Base-by-base conservation (phyloP, 192 early-diverging fungal genomes). In the Coemansia sp. region DNA sequence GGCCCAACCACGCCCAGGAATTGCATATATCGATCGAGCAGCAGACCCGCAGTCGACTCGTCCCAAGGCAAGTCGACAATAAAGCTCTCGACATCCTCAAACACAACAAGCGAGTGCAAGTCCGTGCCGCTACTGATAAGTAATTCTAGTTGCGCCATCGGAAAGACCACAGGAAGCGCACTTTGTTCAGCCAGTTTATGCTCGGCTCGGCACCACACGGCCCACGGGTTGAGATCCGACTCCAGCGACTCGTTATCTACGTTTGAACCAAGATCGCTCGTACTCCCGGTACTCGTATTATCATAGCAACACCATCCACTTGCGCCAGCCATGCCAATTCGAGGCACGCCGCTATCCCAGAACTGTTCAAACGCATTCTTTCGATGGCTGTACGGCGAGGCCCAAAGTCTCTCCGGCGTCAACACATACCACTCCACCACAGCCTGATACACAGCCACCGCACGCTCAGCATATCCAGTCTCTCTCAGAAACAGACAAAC, bases 1-100 rank as follows among this genome's bases (percentile, higher is more conserved):
- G 76, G 76, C 4, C 76, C 68, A 34, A 79, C 68, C 1, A 74
- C 39, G 8, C 76, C 76, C 16, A 70, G 41, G 41, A 79, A 79
- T 50, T 73, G 76, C 41, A 74, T 20, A 47, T 61, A 38, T 0
- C 60, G 32, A 29, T 74, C 71, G 29, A 79, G 3, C 24, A 79
- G 27, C n/a, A 55, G 40, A 3, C 44, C 53, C 2, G 68, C 71
- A 12, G 53, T 39, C 0, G 18, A 24, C 13, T 49, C 24, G 12
- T 32, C 20, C 68, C 64, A 73, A 24, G 47, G 39, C 37, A 74
- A 37, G 34, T 79, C 76, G 8, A 58, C 58, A n/a, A 79, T 65
- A 61, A 70, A 70, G 8, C 64, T 64, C 68, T 67, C 66, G 2
- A 79, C 61, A 18, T 79, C 76, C 43, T 79, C 76, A 44, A 79